phyloP scores from a whole-genome alignment of 2,329 filamentous ascomycete genomes.

The Alternaria triticimaculans region DNA sequence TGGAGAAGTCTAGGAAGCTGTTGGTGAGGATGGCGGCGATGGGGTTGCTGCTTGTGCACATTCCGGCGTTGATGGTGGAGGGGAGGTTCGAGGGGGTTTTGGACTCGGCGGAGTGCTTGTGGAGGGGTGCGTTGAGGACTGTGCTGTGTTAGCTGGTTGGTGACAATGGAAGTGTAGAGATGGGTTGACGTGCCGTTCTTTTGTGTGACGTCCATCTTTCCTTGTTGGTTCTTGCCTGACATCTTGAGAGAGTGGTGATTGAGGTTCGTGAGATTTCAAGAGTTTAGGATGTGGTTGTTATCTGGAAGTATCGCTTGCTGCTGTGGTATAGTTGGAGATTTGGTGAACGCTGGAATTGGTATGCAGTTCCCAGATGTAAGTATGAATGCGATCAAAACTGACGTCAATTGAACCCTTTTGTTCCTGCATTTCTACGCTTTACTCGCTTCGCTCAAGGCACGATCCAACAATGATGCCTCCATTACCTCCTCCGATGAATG shows the following conservation, averaged over 20 bases:
- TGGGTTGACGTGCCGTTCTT: slow-evolving; percentile 28
- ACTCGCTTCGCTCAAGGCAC: not conserved
- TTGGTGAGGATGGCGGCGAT: slow-evolving; percentile 64
- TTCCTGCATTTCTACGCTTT: not conserved
- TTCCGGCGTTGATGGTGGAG: slow-evolving; percentile 20
- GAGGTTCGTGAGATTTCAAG: slow-evolving; percentile 7
- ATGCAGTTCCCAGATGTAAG: not conserved
- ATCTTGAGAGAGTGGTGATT: slow-evolving; percentile 9
- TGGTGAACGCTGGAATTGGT: not conserved
- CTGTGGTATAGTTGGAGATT: not conserved
- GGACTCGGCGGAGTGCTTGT: slow-evolving; percentile 25
- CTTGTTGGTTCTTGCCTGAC: slow-evolving; percentile 30
- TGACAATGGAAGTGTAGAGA: not conserved
- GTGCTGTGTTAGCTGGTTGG: not conserved
- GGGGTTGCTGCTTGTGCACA: slow-evolving; percentile 35
- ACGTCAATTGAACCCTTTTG: not conserved
- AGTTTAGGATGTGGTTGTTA: not conserved
- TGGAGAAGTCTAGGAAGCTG: slow-evolving; percentile 66
- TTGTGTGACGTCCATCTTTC: slow-evolving; percentile 33
- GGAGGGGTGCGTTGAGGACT: slow-evolving; percentile 36
- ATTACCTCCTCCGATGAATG: slow-evolving; percentile 4
- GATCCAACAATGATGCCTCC: slow-evolving; percentile 17
- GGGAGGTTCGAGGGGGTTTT: slow-evolving; percentile 6
- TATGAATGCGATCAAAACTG: not conserved
- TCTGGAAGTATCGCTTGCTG: not conserved